Evolutionary conservation across 306 rosid genomes (phyloP).

Genomic region (Trifolium pratense): DNA sequence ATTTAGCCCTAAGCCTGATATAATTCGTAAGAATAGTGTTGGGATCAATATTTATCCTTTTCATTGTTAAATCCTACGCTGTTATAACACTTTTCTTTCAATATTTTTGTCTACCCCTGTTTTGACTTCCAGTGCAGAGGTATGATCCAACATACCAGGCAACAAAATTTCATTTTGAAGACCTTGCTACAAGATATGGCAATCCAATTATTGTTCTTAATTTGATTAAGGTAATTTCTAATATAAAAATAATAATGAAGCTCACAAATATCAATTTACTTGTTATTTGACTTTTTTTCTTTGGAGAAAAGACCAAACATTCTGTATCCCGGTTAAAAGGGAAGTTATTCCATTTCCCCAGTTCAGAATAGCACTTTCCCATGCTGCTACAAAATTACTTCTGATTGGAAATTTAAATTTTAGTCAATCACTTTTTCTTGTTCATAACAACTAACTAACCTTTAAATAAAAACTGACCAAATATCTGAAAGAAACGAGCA

Average conservation of each 20-base stretch:
- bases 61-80: conserved; percentile 23
- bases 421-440: background rate
- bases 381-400: conserved; percentile 2
- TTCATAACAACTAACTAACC: background rate
- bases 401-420: background rate
- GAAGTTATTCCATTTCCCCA: background rate
- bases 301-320: background rate
- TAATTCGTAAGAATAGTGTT: conserved; percentile 64
- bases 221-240: conserved; percentile 76
- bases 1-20: conserved; percentile 97
- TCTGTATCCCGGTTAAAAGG: background rate
- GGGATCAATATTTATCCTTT: conserved; percentile 30
- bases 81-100: conserved; percentile 20
- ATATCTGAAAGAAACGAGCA: background rate
- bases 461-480: background rate
- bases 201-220: conserved; percentile 90
- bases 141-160: conserved; percentile 95
- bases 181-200: conserved; percentile 87
- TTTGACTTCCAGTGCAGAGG: conserved; percentile 81
- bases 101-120: background rate
- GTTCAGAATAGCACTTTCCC: conserved; percentile 23
- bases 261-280: conserved; percentile 10
- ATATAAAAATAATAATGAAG: conserved; percentile 12
- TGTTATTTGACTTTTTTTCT: conserved; percentile 17
- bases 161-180: conserved; percentile 90